phyloP scores from a whole-genome alignment of 495 filamentous ascomycete species.

The Penicillium taxi region DNA sequence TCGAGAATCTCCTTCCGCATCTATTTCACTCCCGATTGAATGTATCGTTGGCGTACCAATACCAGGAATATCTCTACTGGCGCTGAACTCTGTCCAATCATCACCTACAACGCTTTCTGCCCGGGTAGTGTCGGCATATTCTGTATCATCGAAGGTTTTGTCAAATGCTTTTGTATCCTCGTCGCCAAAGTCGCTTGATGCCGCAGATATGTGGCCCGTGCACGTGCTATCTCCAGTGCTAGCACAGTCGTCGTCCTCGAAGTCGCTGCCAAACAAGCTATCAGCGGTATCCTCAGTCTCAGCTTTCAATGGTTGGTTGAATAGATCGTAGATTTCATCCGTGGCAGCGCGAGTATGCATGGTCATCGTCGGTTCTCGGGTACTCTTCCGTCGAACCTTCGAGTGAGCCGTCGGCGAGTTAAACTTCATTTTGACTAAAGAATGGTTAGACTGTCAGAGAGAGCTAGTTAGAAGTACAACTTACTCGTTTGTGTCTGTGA shows the following conservation, averaged over 20 bases:
- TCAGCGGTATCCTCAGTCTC: conserved; percentile 37
- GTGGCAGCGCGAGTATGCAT: conserved; percentile 90
- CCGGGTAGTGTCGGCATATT: conserved; percentile 36
- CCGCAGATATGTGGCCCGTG: conserved; percentile 56
- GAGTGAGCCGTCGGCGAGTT: conserved; percentile 74
- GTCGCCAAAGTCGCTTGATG: conserved; percentile 58
- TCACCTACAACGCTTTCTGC: conserved; percentile 53
- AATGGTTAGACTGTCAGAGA: background rate
- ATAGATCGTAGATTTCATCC: conserved; percentile 94
- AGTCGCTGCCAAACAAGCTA: conserved; percentile 45
- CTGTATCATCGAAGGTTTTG: conserved; percentile 35
- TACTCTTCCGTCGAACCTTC: conserved; percentile 68
- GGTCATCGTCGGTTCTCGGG: conserved; percentile 87
- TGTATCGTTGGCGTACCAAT: conserved; percentile 17
- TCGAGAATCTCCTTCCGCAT: conserved; percentile 8
- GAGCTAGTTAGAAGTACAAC: background rate
- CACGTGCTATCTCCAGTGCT: conserved; percentile 77
- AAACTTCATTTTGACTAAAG: conserved; percentile 79
- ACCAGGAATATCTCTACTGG: conserved; percentile 59
- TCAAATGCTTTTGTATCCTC: conserved; percentile 47
- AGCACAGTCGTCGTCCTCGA: conserved; percentile 68
- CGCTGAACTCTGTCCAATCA: conserved; percentile 82
- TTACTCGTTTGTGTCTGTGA: conserved; percentile 77
- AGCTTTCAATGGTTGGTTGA: conserved; percentile 78
- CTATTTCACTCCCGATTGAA: conserved; percentile 24